Conservation (phyloP, 768 basidiomycete species). For the Leccinum ochraceum region DNA sequence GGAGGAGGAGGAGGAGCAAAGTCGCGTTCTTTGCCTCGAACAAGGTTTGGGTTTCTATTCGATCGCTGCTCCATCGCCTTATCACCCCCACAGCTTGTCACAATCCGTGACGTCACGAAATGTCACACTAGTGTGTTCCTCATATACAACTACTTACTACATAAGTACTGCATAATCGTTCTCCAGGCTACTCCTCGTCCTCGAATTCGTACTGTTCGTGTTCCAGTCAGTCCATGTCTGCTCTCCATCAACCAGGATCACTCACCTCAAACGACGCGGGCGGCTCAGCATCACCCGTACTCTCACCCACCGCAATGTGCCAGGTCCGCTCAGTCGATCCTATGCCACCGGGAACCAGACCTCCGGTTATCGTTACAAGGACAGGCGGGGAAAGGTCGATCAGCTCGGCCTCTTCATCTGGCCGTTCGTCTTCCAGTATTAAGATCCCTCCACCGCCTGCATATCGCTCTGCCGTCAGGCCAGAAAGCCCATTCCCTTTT, state of each 20-base stretch:
- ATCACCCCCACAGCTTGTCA: conserved; percentile 20
- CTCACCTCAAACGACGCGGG: conserved; percentile 86
- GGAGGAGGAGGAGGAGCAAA: neutral
- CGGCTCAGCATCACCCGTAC: conserved; percentile 67
- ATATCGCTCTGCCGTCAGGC: conserved; percentile 55
- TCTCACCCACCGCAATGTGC: conserved; percentile 72
- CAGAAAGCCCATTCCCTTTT: conserved; percentile 32
- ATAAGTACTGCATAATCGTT: neutral
- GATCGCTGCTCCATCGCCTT: conserved; percentile 17
- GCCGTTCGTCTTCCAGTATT: conserved; percentile 72
- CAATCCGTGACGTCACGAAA: neutral
- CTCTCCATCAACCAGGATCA: conserved; percentile 3
- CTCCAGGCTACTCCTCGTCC: conserved; percentile 45
- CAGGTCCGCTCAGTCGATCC: conserved; percentile 31
- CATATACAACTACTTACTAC: neutral
- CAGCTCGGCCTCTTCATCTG: conserved; percentile 72
- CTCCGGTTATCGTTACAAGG: conserved; percentile 24
- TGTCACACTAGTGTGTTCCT: neutral
- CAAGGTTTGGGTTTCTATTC: neutral
- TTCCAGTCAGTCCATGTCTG: conserved; percentile 21
- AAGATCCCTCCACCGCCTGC: conserved; percentile 88
- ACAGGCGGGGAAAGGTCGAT: conserved; percentile 59
- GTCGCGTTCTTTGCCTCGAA: conserved; percentile 20
- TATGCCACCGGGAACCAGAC: conserved; percentile 32
- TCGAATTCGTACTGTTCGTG: conserved; percentile 72